Evolutionary conservation across 2,329 filamentous ascomycete genomes (phyloP).

Genomic region (Chalaropsis ovoidea): DNA sequence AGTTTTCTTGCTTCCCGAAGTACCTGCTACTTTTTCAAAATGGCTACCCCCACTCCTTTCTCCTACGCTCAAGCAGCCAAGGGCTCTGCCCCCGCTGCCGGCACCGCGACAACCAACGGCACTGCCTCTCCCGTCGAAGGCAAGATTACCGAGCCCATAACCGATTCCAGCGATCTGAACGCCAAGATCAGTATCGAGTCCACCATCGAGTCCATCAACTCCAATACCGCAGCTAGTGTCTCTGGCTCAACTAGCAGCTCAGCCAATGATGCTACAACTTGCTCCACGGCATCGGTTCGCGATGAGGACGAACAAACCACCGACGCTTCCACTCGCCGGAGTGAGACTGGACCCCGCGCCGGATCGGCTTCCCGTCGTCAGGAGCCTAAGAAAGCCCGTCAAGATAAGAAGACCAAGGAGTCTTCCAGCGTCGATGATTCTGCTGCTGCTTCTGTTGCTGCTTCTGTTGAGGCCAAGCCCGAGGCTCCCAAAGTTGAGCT

Average conservation of each 20-base stretch:
- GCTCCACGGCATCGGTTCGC: slow-evolving; percentile 34
- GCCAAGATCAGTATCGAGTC: slow-evolving; percentile 9
- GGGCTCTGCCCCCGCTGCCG: slow-evolving; percentile 30
- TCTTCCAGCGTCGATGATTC: slow-evolving; percentile 25
- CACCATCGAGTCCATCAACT: slow-evolving; percentile 15
- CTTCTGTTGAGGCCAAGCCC: slow-evolving; percentile 41
- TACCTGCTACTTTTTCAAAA: slow-evolving; percentile 28
- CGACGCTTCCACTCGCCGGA: slow-evolving; percentile 36
- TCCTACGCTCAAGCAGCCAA: slow-evolving; percentile 96
- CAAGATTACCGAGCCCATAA: slow-evolving; percentile 20
- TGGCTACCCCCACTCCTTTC: slow-evolving; percentile 55
- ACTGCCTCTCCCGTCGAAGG: neutral
- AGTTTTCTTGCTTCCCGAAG: slow-evolving; percentile 1
- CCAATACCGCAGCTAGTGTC: slow-evolving; percentile 24
- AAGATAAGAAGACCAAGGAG: slow-evolving; percentile 51
- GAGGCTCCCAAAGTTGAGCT: slow-evolving; percentile 53
- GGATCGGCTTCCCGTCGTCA: slow-evolving; percentile 21
- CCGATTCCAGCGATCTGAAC: slow-evolving; percentile 22
- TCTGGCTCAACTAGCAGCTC: slow-evolving; percentile 26
- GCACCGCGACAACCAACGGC: slow-evolving; percentile 10
- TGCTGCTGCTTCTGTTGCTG: slow-evolving; percentile 27
- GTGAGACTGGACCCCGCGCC: slow-evolving; percentile 30
- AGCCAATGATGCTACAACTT: slow-evolving; percentile 28
- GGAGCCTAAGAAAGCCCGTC: slow-evolving; percentile 39
- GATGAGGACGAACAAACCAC: slow-evolving; percentile 35